Evolutionary conservation across 2,329 filamentous ascomycete genomes (phyloP), one percentile per base, ranked within the genome.

Genomic region (Calonectria multiphialidica): DNA sequence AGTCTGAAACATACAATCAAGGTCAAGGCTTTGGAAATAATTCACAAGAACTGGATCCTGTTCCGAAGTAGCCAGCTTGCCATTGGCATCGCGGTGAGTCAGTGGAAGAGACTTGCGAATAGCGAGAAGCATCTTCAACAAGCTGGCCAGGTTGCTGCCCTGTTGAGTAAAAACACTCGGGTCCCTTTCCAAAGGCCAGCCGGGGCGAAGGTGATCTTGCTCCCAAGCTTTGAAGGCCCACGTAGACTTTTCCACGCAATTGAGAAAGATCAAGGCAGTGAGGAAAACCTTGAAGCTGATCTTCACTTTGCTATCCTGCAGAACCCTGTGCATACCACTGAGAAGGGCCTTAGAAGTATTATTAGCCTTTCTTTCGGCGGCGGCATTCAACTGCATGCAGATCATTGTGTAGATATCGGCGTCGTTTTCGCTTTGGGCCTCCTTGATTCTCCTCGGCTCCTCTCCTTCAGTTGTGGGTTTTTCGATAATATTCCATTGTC

Each of bases 221-320:
- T 92, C 90, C 90, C 91, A 93, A 2, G 90, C 90, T 74, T 92
- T 92, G 83, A 93, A 93, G 1, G 90, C 89, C 91, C 91, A 93
- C 0, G 91, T 93, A 0, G 90, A 91, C 82, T 93, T 93, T 79
- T 93, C 91, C 16, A 93, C 86, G 75, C 90, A 92, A 78, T 92
- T 92, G 59, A 93, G 87, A 73, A 93, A 88, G 66, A 93, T 88
- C 68, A 93, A 81, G 3, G 90, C 88, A 3, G 90, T 88, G 25
- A 93, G 87, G 77, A 91, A 93, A 82, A 91, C 89, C 75, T 88
- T 88, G 77, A 91, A 92, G 37, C 88, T 88, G 66, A 90, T 86
- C 76, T 88, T 90, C 68, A 86, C 87, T 77, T 91, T 90, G 81
- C 89, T 90, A 77, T 92, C 90, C 71, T 92, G 88, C 37, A 93